Conservation (phyloP, 768 basidiomycete genomes). For the Cantharellus anzutake region DNA sequence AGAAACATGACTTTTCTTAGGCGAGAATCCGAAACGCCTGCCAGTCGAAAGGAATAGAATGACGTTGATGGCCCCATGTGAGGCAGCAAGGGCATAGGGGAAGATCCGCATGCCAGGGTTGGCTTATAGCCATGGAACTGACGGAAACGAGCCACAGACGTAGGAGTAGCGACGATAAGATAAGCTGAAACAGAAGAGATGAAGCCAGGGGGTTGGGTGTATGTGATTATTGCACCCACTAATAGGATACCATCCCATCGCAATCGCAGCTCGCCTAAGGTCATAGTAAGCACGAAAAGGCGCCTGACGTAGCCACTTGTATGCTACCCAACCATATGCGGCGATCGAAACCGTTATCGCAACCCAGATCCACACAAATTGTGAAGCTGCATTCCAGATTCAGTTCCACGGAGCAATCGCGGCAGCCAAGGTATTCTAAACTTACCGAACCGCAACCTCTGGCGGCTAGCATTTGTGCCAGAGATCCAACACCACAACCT, state of each 20-base stretch:
- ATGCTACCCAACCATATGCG: background rate
- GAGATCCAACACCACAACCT: background rate
- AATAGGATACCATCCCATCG: background rate
- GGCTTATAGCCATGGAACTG: background rate
- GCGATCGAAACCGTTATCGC: background rate
- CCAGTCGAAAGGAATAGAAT: background rate
- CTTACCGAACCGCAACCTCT: no score
- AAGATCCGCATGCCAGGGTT: background rate
- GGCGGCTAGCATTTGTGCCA: no score
- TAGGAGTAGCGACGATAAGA: background rate
- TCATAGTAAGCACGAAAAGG: background rate
- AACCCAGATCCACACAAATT: background rate
- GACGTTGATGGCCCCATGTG: background rate
- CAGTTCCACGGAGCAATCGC: no score
- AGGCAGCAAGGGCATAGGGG: background rate
- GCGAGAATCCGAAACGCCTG: background rate
- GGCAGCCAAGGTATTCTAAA: no score
- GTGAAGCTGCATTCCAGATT: background rate
- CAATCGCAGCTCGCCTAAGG: background rate
- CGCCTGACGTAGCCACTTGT: background rate
- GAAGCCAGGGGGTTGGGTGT: background rate
- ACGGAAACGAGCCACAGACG: background rate
- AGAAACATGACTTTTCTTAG: background rate
- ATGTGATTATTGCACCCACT: background rate
- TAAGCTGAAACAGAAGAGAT: background rate